Conservation (phyloP, 164 flowering plant genomes). For the Kingdonia uniflora region DNA sequence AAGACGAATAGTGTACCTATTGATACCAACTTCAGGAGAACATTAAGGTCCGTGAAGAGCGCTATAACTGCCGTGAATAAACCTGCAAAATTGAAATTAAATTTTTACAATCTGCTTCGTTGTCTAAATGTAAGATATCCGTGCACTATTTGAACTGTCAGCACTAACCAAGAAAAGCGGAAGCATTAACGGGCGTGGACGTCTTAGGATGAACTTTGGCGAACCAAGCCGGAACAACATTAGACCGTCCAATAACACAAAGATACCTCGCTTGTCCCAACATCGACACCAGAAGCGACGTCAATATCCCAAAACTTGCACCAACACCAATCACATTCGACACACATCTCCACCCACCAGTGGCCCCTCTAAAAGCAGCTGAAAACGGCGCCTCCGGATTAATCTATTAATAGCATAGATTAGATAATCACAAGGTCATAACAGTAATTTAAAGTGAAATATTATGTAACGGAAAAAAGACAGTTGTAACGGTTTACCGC, state of each 20-base stretch:
- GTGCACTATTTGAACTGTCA: too few relatives aligned
- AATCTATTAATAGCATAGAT: constrained; percentile 28
- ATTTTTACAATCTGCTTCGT: too few relatives aligned
- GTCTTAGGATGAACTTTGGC: constrained; percentile 80
- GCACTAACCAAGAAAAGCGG: constrained; percentile 66
- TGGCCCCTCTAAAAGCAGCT: constrained; percentile 44
- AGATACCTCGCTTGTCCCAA: constrained; percentile 94
- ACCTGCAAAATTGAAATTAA: constrained; percentile 27
- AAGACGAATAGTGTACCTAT: constrained; percentile 92
- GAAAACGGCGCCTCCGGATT: constrained; percentile 72
- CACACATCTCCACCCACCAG: constrained; percentile 68
- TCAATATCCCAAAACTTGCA: constrained; percentile 87
- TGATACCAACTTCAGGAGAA: constrained; percentile 73
- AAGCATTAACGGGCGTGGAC: constrained; percentile 89
- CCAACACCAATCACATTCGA: constrained; percentile 80
- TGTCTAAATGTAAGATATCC: too few relatives aligned
- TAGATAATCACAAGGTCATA: too few relatives aligned
- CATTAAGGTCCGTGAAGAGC: constrained; percentile 64
- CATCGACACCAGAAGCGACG: constrained; percentile 93
- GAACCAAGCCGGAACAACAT: constrained; percentile 80
- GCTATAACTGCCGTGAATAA: constrained; percentile 71
- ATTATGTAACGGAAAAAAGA: too few relatives aligned
- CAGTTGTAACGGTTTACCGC: constrained; percentile 24
- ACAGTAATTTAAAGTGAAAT: too few relatives aligned
- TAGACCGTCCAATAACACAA: constrained; percentile 94